Evolutionary conservation across 257 asterid species (phyloP).

Genomic region (Solanum habrochaites): DNA sequence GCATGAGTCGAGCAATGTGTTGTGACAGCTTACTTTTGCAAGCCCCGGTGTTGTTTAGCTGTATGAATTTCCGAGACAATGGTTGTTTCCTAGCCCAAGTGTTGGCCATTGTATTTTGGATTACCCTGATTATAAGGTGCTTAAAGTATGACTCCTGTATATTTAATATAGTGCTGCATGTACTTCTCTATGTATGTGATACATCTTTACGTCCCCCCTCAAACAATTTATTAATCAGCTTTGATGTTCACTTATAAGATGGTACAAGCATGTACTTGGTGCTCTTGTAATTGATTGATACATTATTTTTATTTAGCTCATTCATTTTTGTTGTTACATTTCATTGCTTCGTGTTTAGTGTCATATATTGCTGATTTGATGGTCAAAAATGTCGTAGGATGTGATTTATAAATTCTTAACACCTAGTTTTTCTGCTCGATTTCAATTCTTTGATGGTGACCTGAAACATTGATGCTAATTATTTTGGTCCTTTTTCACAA

Average conservation of each 20-base stretch:
- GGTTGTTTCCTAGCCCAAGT: neutral
- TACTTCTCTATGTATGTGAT: neutral
- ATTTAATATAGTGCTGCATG: neutral
- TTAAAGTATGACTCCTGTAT: neutral
- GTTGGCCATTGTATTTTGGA: neutral
- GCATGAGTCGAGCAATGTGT: neutral
- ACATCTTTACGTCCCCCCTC: neutral
- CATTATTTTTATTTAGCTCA: neutral
- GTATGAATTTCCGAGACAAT: neutral
- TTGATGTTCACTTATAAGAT: neutral
- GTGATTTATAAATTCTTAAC: neutral
- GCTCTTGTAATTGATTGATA: neutral
- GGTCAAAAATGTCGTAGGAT: neutral
- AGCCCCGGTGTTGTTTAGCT: neutral
- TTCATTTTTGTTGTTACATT: neutral
- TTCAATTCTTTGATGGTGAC: neutral
- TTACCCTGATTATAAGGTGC: neutral
- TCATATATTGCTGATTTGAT: neutral
- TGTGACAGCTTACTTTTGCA: neutral
- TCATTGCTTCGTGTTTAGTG: neutral
- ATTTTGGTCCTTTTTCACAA: neutral
- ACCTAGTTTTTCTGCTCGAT: neutral
- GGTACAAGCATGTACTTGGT: neutral
- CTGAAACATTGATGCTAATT: neutral
- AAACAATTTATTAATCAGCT: neutral